Evolutionary conservation across 495 filamentous ascomycete genomes (phyloP).

Genomic region (Penicillium simplicissimum): DNA sequence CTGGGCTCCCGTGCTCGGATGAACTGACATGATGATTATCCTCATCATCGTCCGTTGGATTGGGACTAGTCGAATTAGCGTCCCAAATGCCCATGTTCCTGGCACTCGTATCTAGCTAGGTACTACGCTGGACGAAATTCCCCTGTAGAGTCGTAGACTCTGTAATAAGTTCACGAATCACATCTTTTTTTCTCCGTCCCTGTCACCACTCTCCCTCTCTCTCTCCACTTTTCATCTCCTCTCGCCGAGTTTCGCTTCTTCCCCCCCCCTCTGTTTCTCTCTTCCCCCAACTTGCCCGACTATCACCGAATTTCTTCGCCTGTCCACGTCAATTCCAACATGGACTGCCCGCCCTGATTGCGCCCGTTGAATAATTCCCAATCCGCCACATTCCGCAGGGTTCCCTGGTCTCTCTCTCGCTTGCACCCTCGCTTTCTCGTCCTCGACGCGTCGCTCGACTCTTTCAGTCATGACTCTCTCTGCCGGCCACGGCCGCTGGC

Average conservation of each 20-base stretch:
- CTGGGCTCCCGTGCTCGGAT: too few relatives aligned
- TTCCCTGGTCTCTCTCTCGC: neutral
- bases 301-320: neutral
- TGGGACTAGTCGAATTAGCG: too few relatives aligned
- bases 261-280: neutral
- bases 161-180: too few relatives aligned
- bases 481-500: neutral
- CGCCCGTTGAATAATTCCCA: neutral
- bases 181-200: neutral
- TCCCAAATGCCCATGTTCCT: too few relatives aligned
- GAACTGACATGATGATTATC: neutral
- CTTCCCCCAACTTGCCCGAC: neutral
- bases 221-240: conserved; percentile 3
- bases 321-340: neutral
- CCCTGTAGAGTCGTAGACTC: too few relatives aligned
- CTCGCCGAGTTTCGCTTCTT: neutral
- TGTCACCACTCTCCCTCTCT: neutral
- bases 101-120: too few relatives aligned
- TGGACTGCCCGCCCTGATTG: conserved; percentile 6
- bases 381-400: neutral
- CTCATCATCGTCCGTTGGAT: neutral
- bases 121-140: too few relatives aligned
- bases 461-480: neutral
- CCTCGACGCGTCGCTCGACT: neutral
- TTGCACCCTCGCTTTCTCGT: neutral